Evolutionary conservation across 2,329 filamentous ascomycete species (phyloP).

Genomic region (Trichoderma sp.): DNA sequence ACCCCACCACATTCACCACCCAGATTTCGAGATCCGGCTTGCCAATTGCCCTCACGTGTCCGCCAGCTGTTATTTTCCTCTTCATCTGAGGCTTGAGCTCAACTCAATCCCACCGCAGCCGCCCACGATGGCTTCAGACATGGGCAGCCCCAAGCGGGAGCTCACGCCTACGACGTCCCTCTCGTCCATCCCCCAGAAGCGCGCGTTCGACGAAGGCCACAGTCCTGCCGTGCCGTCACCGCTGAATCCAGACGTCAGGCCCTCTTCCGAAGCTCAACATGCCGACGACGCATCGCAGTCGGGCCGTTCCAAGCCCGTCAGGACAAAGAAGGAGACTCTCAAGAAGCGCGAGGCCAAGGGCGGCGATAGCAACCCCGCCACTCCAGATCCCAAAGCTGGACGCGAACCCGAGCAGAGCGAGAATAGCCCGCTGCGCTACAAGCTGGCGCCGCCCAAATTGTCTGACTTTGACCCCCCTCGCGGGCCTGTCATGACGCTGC

Average conservation of each 20-base stretch:
- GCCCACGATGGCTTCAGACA: slow-evolving; percentile 37
- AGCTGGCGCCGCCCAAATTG: slow-evolving; percentile 60
- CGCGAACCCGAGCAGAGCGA: slow-evolving; percentile 44
- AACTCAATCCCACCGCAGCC: neutral
- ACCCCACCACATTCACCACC: neutral
- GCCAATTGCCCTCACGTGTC: neutral
- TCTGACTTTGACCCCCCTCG: slow-evolving; percentile 61
- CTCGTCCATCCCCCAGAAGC: slow-evolving; percentile 61
- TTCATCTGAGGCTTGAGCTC: neutral
- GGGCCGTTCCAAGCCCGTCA: slow-evolving; percentile 40
- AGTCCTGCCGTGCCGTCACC: slow-evolving; percentile 70
- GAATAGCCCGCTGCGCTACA: slow-evolving; percentile 57
- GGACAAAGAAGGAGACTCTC: slow-evolving; percentile 63
- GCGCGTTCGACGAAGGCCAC: slow-evolving; percentile 66
- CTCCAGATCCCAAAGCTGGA: slow-evolving; percentile 52
- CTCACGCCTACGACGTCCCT: slow-evolving; percentile 39
- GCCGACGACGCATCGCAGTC: slow-evolving; percentile 45
- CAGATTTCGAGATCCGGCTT: neutral
- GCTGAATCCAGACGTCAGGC: slow-evolving; percentile 64
- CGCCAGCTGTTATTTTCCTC: neutral
- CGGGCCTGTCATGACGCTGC: slow-evolving; percentile 55
- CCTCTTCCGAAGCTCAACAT: slow-evolving; percentile 37
- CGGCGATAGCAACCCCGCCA: slow-evolving; percentile 52
- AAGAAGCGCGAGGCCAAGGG: slow-evolving; percentile 68
- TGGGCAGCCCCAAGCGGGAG: slow-evolving; percentile 41